Percentiles rank a stretch among this genome's conserved stretches.
phyloP scores from a whole-genome alignment of 1,284 basidiomycete species.

The Singerocomus inundabilis region DNA sequence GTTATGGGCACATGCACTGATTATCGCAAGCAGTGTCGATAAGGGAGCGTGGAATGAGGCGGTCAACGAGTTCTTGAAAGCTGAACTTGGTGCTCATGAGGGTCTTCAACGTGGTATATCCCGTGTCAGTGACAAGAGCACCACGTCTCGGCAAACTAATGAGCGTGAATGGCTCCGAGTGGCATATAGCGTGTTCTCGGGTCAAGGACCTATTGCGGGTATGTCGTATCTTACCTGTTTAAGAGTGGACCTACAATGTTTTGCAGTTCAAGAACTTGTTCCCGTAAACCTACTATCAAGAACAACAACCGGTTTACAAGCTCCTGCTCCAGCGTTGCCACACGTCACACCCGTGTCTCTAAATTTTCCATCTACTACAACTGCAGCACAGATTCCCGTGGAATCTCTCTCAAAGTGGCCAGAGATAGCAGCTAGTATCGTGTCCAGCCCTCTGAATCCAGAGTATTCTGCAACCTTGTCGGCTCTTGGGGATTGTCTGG shows the following conservation, averaged over 20 bases:
- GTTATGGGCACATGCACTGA: constrained; percentile 94
- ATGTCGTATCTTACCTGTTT: constrained; percentile 26
- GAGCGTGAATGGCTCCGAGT: constrained; percentile 76
- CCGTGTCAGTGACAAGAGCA: constrained; percentile 16
- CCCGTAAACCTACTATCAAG: constrained; percentile 56
- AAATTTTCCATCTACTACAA: constrained; percentile 49
- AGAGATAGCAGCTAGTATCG: constrained; percentile 83
- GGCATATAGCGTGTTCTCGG: constrained; percentile 85
- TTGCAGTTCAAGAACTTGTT: constrained; percentile 72
- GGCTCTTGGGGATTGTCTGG: constrained; percentile 83
- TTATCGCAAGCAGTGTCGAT: constrained; percentile 92
- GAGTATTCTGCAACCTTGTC: constrained; percentile 78
- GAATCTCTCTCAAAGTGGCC: constrained; percentile 77
- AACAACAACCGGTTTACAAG: constrained; percentile 37
- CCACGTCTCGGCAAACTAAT: constrained; percentile 32
- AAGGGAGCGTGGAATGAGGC: constrained; percentile 92
- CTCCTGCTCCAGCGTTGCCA: constrained; percentile 35
- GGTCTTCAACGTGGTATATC: constrained; percentile 15
- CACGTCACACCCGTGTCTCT: constrained; percentile 63
- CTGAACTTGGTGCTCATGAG: constrained; percentile 63
- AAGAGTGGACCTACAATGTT: constrained; percentile 5
- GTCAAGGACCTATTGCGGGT: constrained; percentile 78
- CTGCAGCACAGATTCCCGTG: constrained; percentile 47
- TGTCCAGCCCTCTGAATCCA: constrained; percentile 67
- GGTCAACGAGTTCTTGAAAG: constrained; percentile 81